Evolutionary conservation across 352 stramenopile genomes (phyloP), one percentile per base, ranked within the genome.

Genomic region (Globisporangium splendens): DNA sequence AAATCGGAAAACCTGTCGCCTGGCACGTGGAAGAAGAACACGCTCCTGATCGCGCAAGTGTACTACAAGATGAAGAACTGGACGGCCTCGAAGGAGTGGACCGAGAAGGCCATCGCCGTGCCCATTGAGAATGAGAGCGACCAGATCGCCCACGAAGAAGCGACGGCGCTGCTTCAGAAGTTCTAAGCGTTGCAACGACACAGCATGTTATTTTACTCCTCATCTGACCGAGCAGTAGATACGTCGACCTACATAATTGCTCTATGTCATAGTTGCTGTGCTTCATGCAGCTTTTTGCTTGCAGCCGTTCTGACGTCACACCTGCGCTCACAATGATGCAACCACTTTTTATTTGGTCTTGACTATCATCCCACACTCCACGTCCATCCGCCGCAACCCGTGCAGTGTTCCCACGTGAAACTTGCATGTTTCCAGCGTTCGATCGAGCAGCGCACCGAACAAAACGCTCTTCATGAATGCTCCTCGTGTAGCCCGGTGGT

Each of bases 21-120:
- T 0, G 71, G 83, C 56, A 75, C 79, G 59, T 96, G 86, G 86
- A 96, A 93, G 69, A 89, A 89, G 63, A 93, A 92, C 62, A 68
- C 83, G 60, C 47, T 93, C 39, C 73, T 94, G 21, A 84, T 96
- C 35, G 83, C 86, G 14, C 75, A 93, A 47, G 80, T 89, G 33
- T 88, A 95, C 68, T 65, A 83, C 53, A 95, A 95, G 75, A 81
- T 88, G 62, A 84, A 83, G 55, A 64, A 95, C 66, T 70, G 60
- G 46, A 63, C 56, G 12, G 72, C 72, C 41, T 75, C 86, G 31
- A 87, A 91, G 66, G 66, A 88, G 20, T 96, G 86, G 86, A 61
- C 74, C 17, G 56, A 76, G 56, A 91, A 91, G 68, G 71, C 82
- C 54, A 65, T 91, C n/a, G 72, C 68, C 3, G 74, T 91, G 50